Conservation (phyloP, 2,329 filamentous ascomycete species). For the Aspergillus versicolor region DNA sequence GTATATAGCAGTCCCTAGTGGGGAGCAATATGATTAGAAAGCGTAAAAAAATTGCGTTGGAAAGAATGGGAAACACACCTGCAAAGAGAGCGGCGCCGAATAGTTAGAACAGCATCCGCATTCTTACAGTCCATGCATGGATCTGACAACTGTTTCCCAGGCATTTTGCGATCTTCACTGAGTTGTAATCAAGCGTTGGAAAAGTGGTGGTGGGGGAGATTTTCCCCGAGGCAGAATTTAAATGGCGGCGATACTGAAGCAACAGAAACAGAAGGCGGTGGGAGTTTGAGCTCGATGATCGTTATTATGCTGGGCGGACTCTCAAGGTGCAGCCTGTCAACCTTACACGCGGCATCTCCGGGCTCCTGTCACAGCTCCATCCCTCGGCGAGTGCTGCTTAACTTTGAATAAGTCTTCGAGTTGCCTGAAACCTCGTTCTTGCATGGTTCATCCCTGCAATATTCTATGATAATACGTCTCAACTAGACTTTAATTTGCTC, state of each 20-base stretch:
- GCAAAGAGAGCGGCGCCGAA: constrained; percentile 62
- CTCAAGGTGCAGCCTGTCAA: constrained; percentile 5
- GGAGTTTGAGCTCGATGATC: constrained; percentile 19
- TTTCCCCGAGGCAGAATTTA: constrained; percentile 17
- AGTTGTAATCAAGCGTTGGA: neutral
- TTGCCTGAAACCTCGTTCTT: constrained; percentile 1
- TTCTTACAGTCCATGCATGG: constrained; percentile 59
- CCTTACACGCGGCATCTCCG: constrained; percentile 17
- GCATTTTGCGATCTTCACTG: constrained; percentile 26
- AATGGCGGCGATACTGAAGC: constrained; percentile 14
- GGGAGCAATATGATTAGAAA: constrained; percentile 5
- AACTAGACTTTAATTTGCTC: constrained; percentile 14
- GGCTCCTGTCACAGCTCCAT: constrained; percentile 20
- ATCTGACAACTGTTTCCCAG: constrained; percentile 29
- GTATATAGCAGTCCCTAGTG: constrained; percentile 69
- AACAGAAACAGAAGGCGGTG: constrained; percentile 1
- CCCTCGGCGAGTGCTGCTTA: constrained; percentile 2
- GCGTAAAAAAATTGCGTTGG: neutral
- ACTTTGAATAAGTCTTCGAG: constrained; percentile 1
- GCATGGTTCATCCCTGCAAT: neutral
- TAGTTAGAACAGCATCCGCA: constrained; percentile 50
- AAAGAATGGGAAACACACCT: constrained; percentile 41
- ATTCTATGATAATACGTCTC: constrained; percentile 23
- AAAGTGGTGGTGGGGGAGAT: constrained; percentile 8
- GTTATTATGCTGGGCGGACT: constrained; percentile 23